Evolutionary conservation across 2,329 filamentous ascomycete genomes (phyloP).

Genomic region (Lojkania enalia): DNA sequence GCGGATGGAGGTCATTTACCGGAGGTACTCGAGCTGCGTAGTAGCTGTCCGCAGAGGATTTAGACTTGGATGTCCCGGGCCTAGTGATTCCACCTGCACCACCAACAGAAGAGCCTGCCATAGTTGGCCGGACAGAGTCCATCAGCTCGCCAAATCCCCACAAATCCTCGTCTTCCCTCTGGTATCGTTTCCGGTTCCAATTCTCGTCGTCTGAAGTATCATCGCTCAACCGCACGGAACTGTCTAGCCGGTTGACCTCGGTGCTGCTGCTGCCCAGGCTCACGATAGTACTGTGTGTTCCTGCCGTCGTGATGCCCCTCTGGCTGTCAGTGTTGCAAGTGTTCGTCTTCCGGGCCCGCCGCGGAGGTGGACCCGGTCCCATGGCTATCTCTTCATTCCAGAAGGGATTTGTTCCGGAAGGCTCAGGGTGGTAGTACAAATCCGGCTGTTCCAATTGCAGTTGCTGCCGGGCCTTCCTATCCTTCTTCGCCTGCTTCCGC

Average conservation of each 20-base stretch:
- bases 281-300: conserved; percentile 51
- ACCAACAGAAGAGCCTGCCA: conserved; percentile 37
- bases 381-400: conserved; percentile 86
- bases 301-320: conserved; percentile 62
- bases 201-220: conserved; percentile 51
- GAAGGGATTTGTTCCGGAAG: conserved; percentile 84
- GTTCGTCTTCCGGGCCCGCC: conserved; percentile 60
- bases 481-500: conserved; percentile 69
- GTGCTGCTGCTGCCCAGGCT: conserved; percentile 52
- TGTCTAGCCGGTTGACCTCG: conserved; percentile 27
- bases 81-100: conserved; percentile 15
- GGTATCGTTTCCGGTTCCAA: conserved; percentile 79
- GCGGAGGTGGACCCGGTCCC: conserved; percentile 73
- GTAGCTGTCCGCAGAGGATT: conserved; percentile 37
- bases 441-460: conserved; percentile 71
- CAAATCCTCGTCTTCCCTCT: conserved; percentile 84
- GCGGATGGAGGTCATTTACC: conserved; percentile 84
- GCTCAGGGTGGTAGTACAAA: conserved; percentile 76
- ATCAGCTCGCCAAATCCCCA: conserved; percentile 67
- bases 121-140: conserved; percentile 35
- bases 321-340: conserved; percentile 45
- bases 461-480: conserved; percentile 66
- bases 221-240: conserved; percentile 34
- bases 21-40: conserved; percentile 61
- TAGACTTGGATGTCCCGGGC: conserved; percentile 35